Base-by-base conservation (phyloP, 2,329 filamentous ascomycete genomes). In the Hypomyces perniciosus region DNA sequence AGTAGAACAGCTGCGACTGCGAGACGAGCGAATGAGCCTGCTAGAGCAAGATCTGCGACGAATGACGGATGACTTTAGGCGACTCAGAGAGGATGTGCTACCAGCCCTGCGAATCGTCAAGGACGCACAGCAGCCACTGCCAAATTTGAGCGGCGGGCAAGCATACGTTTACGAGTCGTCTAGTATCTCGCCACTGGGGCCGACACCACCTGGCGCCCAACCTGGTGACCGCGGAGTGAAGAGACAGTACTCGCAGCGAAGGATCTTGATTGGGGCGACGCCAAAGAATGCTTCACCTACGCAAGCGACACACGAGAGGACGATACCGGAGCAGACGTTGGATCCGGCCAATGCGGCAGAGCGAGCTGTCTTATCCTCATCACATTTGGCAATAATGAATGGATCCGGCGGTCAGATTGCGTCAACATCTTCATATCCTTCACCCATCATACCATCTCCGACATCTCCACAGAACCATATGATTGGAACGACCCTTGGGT, bases 51-150 rank as follows among this genome's bases (percentile, higher is more conserved):
- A 97, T 64, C 71, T 97, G 63, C 83, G 87, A 56, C 83, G 86
- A 54, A 79, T 97, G 62, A 85, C 86, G 9, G 90, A 96, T 38
- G 91, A 97, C 65, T 96, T 95, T 66, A 81, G 87, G 59, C 85
- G 89, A 58, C 72, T 99, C 56, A 81, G 93, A 51, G 92, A 97
- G 68, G 93, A 99, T 64, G 83, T 96, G 63, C 77, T 97, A 31
- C 92, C 93, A 4, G 85, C 95, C 20, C 82, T 96, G 62, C 88
- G 91, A 56, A 83, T 96, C 63, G 87, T 85, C 61, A 97, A 97
- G 72, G 91, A 97, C 65, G 86, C 86, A 60, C 88, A 90, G 57
- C 89, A 96, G 64, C 92, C 92, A 34, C 75, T 97, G 26, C 91
- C 91, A 39, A 72, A 70, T 45, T 52, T 73, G 48, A 65, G 64